Conservation (phyloP, 805 yeast genomes). For the Pichia pseudocactophila region DNA sequence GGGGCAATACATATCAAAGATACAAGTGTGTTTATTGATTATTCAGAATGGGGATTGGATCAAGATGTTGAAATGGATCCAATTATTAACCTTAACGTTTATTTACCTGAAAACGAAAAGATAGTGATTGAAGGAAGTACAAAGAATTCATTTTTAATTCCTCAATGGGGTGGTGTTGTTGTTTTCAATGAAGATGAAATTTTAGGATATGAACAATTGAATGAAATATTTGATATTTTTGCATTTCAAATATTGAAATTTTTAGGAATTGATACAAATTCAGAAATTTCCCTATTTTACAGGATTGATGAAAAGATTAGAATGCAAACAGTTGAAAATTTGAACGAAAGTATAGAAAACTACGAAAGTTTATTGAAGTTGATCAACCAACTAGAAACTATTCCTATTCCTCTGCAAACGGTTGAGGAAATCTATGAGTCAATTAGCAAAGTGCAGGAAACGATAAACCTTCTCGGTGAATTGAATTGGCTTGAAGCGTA, state of each 20-base stretch:
- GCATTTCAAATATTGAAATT: constrained; percentile 66
- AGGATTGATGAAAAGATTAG: constrained; percentile 63
- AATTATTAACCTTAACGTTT: constrained; percentile 59
- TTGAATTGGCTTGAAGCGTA: constrained; percentile 31
- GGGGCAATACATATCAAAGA: constrained; percentile 35
- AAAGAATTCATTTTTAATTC: constrained; percentile 61
- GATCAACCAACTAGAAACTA: constrained; percentile 59
- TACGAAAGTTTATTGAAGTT: constrained; percentile 64
- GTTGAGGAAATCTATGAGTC: constrained; percentile 46
- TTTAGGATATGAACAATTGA: constrained; percentile 4
- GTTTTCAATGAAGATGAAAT: constrained; percentile 31
- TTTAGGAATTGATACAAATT: constrained; percentile 54
- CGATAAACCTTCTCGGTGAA: constrained; percentile 28
- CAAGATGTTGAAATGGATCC: constrained; percentile 47
- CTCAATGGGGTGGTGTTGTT: constrained; percentile 84
- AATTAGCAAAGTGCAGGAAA: constrained; percentile 26
- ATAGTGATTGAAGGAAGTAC: constrained; percentile 36
- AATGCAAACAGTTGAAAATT: constrained; percentile 45
- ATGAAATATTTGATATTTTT: constrained; percentile 53
- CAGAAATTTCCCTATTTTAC: constrained; percentile 47
- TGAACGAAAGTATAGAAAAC: constrained; percentile 57
- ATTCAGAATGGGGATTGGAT: constrained; percentile 71
- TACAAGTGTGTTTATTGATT: constrained; percentile 70
- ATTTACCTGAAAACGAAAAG: constrained; percentile 44
- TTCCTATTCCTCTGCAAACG: constrained; percentile 76